Conservation (phyloP, 164 flowering plant species). For the Protea cynaroides region DNA sequence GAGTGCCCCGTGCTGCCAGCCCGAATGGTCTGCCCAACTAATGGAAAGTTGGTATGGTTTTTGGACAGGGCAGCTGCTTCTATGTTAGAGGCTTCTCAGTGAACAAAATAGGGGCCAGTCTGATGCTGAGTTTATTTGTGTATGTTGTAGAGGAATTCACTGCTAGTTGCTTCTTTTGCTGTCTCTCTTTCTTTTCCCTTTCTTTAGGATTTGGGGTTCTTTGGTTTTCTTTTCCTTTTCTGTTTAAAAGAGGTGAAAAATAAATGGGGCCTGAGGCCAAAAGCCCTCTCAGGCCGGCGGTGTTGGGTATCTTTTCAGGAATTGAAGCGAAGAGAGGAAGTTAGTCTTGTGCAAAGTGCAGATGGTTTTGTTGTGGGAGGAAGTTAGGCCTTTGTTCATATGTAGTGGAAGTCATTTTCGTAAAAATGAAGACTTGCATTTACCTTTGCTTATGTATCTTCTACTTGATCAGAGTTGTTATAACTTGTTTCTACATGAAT, state of each 20-base stretch:
- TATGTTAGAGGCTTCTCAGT: conserved; percentile 31
- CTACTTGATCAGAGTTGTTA: conserved; percentile 19
- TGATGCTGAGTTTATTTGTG: conserved; percentile 21
- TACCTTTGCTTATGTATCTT: conserved; percentile 11
- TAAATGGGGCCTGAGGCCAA: conserved; percentile 12
- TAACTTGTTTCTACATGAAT: too few relatives aligned
- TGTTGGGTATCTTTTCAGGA: neutral
- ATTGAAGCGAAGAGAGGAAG: neutral
- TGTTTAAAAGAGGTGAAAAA: conserved; percentile 11
- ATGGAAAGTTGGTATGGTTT: conserved; percentile 74
- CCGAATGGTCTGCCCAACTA: conserved; percentile 45
- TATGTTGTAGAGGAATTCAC: conserved; percentile 20
- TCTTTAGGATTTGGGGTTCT: neutral
- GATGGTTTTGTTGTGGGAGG: neutral
- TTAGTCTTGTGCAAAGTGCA: neutral
- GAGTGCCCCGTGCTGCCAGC: conserved; percentile 44
- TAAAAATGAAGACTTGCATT: neutral
- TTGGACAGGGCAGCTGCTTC: conserved; percentile 62
- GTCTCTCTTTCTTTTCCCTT: neutral
- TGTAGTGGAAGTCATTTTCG: neutral
- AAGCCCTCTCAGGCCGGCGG: neutral
- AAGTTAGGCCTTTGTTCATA: neutral
- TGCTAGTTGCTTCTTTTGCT: conserved; percentile 7
- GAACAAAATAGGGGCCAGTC: conserved; percentile 22
- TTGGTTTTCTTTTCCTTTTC: conserved; percentile 8